Base-by-base conservation (phyloP, 179 eudicot species). In the Corrigiola litoralis region DNA sequence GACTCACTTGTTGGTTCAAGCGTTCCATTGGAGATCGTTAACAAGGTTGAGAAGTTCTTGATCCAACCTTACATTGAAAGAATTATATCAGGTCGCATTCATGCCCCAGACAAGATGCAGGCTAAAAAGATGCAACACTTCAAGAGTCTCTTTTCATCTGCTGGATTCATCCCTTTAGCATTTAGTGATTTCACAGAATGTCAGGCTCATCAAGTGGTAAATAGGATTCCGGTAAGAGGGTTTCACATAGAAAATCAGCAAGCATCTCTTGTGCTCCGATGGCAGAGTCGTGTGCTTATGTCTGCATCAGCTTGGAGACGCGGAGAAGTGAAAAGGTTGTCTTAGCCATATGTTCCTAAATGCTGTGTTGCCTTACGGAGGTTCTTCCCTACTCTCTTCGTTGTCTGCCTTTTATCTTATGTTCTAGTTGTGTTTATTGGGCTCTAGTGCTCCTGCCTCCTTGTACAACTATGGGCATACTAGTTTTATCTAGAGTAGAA, bases 71-170 rank as follows among this genome's bases (percentile, higher is more conserved):
- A 12, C 6, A 41, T 69, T 27, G 73, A 69, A 36, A 61, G 61
- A 21, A 40, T 50, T 13, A 41, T 69, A 10, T 8, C 25, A 32
- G 73, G 66, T 0, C 66, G 73, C 14, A 28, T 69, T 17, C 31
- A 61, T 10, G 21, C 73, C 53, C 73, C 73, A 4, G 45, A 51
- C 45, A 69, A 60, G 27, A 68, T 68, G 72, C 66, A 44, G 18
- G 61, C 42, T 17, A 65, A 65, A 50, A 65, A 65, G 61, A 33
- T 47, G 28, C 42, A 12, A 36, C 46, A 40, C n/a, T 69, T 66
- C 66, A 69, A 31, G 53, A 50, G 20, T 16, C 66, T 69, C 34
- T 69, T 69, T 47, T 18, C 66, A 6, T 60, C 59, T 28, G 50
- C 67, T 18, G 73, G 73, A 10, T 61, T 69, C 13, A 32, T 37